Evolutionary conservation across 345 rosid genomes (phyloP), one percentile per base, ranked within the genome.

Genomic region (Salix purpurea): DNA sequence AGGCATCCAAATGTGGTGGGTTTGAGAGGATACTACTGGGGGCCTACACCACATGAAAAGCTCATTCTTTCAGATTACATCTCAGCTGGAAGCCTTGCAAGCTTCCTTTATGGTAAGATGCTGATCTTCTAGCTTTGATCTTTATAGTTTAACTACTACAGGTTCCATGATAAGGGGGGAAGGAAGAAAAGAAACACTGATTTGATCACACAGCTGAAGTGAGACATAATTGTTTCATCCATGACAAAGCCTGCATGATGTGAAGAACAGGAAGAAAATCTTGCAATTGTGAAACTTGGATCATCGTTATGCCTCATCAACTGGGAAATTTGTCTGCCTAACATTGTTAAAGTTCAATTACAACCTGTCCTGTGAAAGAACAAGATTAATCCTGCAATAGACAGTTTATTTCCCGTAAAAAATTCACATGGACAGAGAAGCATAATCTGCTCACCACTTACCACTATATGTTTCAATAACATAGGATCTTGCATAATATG

Each of bases 1-100:
- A 85, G 99, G 76, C 98, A 96, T 84, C 99, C 99, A 34, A 96
- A 96, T 81, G 99, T 96, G 34, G 99, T 93, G 61, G 93, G 96
- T 50, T 87, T 96, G 80, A 82, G 92, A 83, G 99, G 99, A 16
- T 96, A 96, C 88, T 96, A 96, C 65, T 96, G 99, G 99, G 99
- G 99, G 24, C 99, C 98, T 5, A 93, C 97, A 21, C 98, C 91
- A 83, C 99, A 96, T 67, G 99, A 96, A 84, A 96, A 96, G 88
- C 97, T 96, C 79, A 93, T 96, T 85, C 94, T 96, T 75, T 96
- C 97, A 0, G 99, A 96, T 84, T 93, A 85, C 65, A 87, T 96
- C 74, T 88, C 96, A 5, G 96, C 98, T 61, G 99, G 99, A 84
- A 96, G 97, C 84, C 99, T 96, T 23, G 93, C 98, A 39, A 89